Base-by-base conservation (phyloP, 1,284 basidiomycete species). In the Ceratobasidium sp. region DNA sequence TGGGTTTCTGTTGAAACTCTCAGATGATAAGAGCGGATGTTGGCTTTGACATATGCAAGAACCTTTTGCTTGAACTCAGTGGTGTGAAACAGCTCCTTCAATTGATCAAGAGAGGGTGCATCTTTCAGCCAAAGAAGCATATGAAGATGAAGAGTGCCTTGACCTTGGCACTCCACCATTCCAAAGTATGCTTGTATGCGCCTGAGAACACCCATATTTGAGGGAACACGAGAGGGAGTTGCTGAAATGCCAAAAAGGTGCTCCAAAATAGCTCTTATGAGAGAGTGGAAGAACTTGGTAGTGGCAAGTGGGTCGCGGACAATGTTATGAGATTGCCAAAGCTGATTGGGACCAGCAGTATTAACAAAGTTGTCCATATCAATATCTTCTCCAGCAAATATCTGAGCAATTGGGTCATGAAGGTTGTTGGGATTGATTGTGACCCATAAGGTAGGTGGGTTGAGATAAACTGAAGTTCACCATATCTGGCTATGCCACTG, bases 241-340 rank as follows among this genome's bases (percentile, higher is more conserved):
- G 78, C 76, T n/a, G 79, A 53, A 0, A 86, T 77, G 0, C 82
- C 82, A 64, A 86, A 83, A 0, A 87, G 41, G 0, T 53, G 79
- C 27, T 82, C 78, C 0, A 86, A 62, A 0, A 86, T 78, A 0
- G 77, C 75, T 0, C 76, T n/a, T 1, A 87, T 82, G 0, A 82
- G 79, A 56, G 84, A 82, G 50, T 86, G 80, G 71, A 84, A 87
- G 72, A 82, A 87, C 53, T 82, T 79, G 0, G 83, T 81, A 0
- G 83, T 79, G 0, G 83, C 83, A 75, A 79, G 85, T n/a, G 84
- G 83, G 78, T 87, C 82, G 0, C 27, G 11, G 0, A 83, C 81
- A 4, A 86, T 81, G 56, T 83, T 85, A 0, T 59, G 6, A 0
- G 80, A 80, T 0, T 81, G 77, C 50, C 81, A 9, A 0, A 77